Evolutionary conservation across 495 filamentous ascomycete species (phyloP).

Genomic region (Podospora tetraspora): DNA sequence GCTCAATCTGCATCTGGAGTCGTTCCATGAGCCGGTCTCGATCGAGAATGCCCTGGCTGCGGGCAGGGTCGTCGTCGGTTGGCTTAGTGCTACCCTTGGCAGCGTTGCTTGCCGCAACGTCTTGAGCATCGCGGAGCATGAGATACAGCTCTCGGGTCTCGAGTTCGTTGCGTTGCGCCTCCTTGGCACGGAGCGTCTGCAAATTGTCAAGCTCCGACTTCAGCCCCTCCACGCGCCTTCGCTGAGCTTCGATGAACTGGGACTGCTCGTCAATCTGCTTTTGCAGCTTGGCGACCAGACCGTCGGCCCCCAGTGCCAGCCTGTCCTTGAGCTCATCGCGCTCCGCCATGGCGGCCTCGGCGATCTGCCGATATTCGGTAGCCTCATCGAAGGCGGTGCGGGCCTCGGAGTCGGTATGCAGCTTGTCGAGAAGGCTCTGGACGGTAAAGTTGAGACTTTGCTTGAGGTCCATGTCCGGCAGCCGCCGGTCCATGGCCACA

Average conservation of each 20-base stretch:
- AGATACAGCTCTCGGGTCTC: constrained; percentile 96
- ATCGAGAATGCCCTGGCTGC: constrained; percentile 89
- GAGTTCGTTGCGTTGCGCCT: constrained; percentile 89
- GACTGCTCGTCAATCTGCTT: constrained; percentile 89
- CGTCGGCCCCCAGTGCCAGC: constrained; percentile 88
- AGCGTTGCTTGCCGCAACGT: constrained; percentile 82
- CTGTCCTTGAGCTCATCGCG: constrained; percentile 94
- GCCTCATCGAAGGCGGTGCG: constrained; percentile 87
- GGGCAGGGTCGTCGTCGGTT: constrained; percentile 59
- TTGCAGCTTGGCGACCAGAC: constrained; percentile 86
- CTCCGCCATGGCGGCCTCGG: constrained; percentile 91
- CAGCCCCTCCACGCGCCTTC: constrained; percentile 75
- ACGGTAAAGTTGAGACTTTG: constrained; percentile 97
- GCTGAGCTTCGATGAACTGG: constrained; percentile 81
- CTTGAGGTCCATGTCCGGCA: constrained; percentile 96
- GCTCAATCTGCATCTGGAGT: constrained; percentile 87
- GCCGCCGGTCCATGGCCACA: constrained; percentile 93
- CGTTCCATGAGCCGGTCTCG: constrained; percentile 86
- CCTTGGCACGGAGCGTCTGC: constrained; percentile 80
- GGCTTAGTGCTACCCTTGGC: constrained; percentile 60
- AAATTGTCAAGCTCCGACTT: constrained; percentile 86
- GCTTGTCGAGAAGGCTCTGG: constrained; percentile 85
- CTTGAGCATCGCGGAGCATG: constrained; percentile 96
- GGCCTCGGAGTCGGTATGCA: constrained; percentile 95
- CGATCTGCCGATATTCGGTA: constrained; percentile 79